Conservation (phyloP, 305 asterid species). For the Caryopteris hybrid region DNA sequence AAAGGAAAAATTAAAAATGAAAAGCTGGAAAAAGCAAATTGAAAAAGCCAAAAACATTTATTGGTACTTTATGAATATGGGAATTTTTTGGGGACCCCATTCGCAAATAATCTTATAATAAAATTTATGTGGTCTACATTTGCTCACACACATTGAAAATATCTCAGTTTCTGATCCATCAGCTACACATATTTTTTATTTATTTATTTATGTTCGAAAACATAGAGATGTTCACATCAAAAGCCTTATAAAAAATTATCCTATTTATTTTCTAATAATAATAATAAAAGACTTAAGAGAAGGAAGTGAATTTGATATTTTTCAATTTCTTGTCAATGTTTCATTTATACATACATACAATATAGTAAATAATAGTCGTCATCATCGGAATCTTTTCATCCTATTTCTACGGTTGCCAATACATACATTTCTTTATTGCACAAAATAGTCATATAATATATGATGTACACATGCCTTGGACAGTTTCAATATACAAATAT, state of each 20-base stretch:
- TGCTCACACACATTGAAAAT: constrained; percentile 33
- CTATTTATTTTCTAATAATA: constrained; percentile 2
- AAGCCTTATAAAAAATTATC: not conserved
- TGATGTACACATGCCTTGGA: too few species aligned
- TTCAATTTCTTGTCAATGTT: not conserved
- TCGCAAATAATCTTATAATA: constrained; percentile 16
- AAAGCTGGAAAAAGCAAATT: constrained; percentile 15
- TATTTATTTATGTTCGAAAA: not conserved
- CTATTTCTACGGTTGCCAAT: too few species aligned
- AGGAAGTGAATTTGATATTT: too few species aligned
- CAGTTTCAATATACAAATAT: too few species aligned
- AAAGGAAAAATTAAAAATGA: not conserved
- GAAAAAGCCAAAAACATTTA: constrained; percentile 44
- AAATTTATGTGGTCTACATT: constrained; percentile 40
- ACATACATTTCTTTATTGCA: too few species aligned
- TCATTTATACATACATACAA: too few species aligned
- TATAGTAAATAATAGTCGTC: too few species aligned
- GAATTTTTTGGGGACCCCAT: constrained; percentile 33
- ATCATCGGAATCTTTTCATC: too few species aligned
- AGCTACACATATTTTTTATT: constrained; percentile 24
- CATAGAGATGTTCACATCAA: not conserved
- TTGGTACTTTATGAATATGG: constrained; percentile 30
- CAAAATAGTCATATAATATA: too few species aligned
- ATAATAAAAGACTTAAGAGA: not conserved
- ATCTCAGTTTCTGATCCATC: constrained; percentile 32